Base-by-base conservation (phyloP, 2,329 filamentous ascomycete genomes). In the Tolypocladium album region DNA sequence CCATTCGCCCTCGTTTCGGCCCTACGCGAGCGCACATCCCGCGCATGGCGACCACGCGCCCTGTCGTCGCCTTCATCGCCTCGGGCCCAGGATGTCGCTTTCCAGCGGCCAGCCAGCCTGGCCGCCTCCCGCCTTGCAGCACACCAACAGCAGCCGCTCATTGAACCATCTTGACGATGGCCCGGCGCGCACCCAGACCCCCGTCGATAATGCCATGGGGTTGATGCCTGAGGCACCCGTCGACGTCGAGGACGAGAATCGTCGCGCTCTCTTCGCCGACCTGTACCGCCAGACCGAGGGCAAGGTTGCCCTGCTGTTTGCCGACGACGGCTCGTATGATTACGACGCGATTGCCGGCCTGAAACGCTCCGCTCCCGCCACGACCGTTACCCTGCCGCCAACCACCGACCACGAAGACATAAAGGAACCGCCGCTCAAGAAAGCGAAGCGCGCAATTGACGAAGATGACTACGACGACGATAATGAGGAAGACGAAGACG, bases 391-490 rank as follows among this genome's bases (percentile, higher is more conserved):
- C 69, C 77, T 75, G 68, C 86, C 77, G 60, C 77, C 80, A 64
- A 75, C 83, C 63, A 84, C 81, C 73, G 82, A 86, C 74, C 78
- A 88, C 70, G 74, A 78, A 63, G 79, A 81, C 55, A 77, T 82
- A 66, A 78, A 78, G 65, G 82, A 88, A 68, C 82, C 84, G 58
- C 84, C 86, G 43, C 76, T 81, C 61, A 96, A 94, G 76, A 88
- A 89, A 75, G 81, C 85, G 55, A 88, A 88, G 72, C 83, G 90
- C 68, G 80, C 85, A 71, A 92, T 93, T 80, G 86, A 92, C 67
- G 90, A 93, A 71, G 88, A 92, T 68, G 88, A 93, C 74, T 92
- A 93, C 70, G 89, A 88, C 65, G 89, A 93, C 67, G 92, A 96
- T 61, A 88, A 93, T 52, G 88, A 90, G 20, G 88, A 93, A 50